These are phyloP conservation scores for Lyophyllum decastes DNA, from an alignment of 768 basidiomycete species.

Conservation along the genomic window DNA sequence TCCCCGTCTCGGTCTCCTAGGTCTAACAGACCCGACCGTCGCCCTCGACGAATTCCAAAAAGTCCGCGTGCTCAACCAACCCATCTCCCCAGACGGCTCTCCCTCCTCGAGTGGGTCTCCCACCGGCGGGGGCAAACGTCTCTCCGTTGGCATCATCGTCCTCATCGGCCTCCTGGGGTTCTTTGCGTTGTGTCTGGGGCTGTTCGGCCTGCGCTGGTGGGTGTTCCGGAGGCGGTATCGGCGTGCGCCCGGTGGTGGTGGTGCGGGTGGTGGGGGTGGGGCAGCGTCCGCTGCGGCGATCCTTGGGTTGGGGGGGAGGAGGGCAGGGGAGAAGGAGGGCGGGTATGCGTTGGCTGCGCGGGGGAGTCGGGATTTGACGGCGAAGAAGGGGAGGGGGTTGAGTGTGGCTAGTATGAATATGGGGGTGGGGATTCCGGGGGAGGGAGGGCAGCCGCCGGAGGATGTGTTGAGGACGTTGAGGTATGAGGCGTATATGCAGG, in stretches of 20 bases:
- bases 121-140: conserved; percentile 32
- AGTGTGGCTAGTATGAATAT: background rate
- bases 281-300: background rate
- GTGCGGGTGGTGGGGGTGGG: background rate
- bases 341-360: conserved; percentile 39
- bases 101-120: background rate
- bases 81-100: conserved; percentile 34
- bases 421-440: background rate
- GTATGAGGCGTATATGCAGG: conserved; percentile 39
- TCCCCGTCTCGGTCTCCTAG: conserved; percentile 60
- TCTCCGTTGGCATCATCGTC: conserved; percentile 63
- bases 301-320: background rate
- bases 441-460: conserved; percentile 4
- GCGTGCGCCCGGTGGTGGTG: conserved; percentile 1
- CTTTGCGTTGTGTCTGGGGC: conserved; percentile 50
- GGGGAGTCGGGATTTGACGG: conserved; percentile 14
- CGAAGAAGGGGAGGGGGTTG: background rate
- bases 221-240: conserved; percentile 39
- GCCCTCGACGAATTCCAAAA: conserved; percentile 71
- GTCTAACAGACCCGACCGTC: conserved; percentile 59
- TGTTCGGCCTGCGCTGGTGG: conserved; percentile 60
- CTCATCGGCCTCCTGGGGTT: conserved; percentile 61
- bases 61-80: conserved; percentile 67
- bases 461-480: conserved; percentile 34
- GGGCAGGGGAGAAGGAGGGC: conserved; percentile 16